Evolutionary conservation across 1,139 yeast species (phyloP), one percentile per base, ranked within the genome.

Genomic region (Lizanozyma gosingica): DNA sequence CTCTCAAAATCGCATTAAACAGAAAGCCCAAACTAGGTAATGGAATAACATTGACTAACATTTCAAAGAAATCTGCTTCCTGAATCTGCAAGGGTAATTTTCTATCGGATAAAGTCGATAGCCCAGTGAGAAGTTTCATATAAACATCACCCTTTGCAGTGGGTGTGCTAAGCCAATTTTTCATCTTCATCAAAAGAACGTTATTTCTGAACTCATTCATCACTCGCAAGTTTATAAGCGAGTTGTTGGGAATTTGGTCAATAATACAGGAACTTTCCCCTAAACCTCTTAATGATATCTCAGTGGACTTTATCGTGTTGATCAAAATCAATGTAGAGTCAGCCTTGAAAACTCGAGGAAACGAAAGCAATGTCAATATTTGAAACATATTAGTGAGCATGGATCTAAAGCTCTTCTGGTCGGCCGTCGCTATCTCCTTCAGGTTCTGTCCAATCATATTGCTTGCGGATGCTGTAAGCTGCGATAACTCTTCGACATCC

Each of bases 221-320:
- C 0, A 77, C 71, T 43, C 94, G 63, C 48, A 86, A 59, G 17
- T 77, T 69, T 3, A 80, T 73, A 40, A 83, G 54, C 0, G 74
- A 55, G 44, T 82, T 83, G 44, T 77, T 71, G 0, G 87, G 73
- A 2, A 86, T 52, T 47, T 83, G 87, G 38, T 67, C 66, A 3
- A 79, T 60, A 0, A 84, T 56, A 15, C 80, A 50, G 1, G 67
- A 64, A 1, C 59, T 57, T 35, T 37, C 44, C 11, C 61, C 60
- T 14, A 60, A 54, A 0, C 94, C 94, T 44, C 95, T 67, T 17
- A 83, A 57, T 0, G 83, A 65, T 11, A 84, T 79, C 52, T 86
- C 95, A 14, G 73, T 56, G 0, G 85, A 73, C 43, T 77, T 76
- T 22, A 85, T 74, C 0, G 86, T 75, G 46, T 73, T 72, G 3